These are phyloP conservation scores for Candida jianshihensis DNA, from an alignment of 805 yeast species.

Conservation along the genomic window DNA sequence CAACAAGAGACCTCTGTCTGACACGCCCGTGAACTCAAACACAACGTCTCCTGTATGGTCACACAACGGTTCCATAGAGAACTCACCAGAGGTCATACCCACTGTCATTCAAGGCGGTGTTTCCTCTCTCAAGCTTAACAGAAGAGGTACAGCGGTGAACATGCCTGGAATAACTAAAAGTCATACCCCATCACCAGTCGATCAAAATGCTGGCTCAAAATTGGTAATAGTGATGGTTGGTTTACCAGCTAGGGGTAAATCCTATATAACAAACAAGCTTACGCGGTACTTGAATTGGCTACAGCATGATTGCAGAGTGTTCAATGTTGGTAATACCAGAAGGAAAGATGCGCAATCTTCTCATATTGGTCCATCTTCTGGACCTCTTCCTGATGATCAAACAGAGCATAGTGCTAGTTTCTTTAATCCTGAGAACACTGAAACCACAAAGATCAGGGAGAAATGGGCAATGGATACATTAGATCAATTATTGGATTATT, in stretches of 20 bases:
- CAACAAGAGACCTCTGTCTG: constrained; percentile 66
- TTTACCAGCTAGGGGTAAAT: constrained; percentile 89
- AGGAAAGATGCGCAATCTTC: constrained; percentile 52
- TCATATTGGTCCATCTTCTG: constrained; percentile 60
- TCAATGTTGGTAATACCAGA: constrained; percentile 94
- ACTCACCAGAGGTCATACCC: constrained; percentile 22
- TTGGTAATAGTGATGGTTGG: constrained; percentile 96
- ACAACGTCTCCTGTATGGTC: constrained; percentile 46
- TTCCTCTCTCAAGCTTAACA: constrained; percentile 24
- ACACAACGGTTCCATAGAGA: constrained; percentile 16
- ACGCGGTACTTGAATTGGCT: constrained; percentile 90
- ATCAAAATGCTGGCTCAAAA: constrained; percentile 67
- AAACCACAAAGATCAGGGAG: constrained; percentile 64
- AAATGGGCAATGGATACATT: constrained; percentile 96
- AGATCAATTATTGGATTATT: constrained; percentile 74
- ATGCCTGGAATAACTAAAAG: constrained; percentile 89
- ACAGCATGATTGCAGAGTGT: constrained; percentile 83
- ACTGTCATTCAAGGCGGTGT: background rate
- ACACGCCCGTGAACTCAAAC: constrained; percentile 57
- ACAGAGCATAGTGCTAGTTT: constrained; percentile 69
- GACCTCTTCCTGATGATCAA: constrained; percentile 48
- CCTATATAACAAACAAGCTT: constrained; percentile 85
- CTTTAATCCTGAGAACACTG: constrained; percentile 72
- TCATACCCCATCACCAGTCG: too few species aligned
- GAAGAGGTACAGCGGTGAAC: constrained; percentile 78